phyloP scores from a whole-genome alignment of 73 alveolate species.

The Tetrahymena malaccensis region DNA sequence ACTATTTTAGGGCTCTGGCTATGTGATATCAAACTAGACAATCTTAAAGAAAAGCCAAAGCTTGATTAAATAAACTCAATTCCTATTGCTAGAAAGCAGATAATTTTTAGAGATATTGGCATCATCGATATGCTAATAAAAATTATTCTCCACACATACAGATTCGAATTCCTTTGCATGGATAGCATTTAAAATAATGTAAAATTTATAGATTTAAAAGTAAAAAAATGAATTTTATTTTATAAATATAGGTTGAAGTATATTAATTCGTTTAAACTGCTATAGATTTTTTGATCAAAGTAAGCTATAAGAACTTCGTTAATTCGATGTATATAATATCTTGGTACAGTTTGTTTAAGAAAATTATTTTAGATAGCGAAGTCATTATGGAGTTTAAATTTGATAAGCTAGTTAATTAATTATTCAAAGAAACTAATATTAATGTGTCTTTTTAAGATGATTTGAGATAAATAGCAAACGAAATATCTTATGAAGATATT shows the following conservation, averaged over 20 bases:
- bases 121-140: not conserved
- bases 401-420: not conserved
- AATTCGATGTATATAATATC: not conserved
- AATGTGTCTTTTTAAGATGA: not conserved
- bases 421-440: not conserved
- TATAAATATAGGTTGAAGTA: not conserved
- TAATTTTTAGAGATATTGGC: not conserved
- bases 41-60: not conserved
- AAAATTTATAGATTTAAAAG: not conserved
- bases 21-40: not conserved
- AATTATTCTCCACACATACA: not conserved
- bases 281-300: not conserved
- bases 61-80: not conserved
- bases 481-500: not conserved
- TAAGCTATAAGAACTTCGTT: not conserved
- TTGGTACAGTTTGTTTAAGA: not conserved
- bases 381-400: not conserved
- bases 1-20: not conserved
- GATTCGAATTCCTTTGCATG: not conserved
- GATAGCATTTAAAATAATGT: not conserved
- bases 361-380: not conserved
- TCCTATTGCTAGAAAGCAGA: not conserved
- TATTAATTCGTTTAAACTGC: not conserved
- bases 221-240: no score
- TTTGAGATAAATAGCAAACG: not conserved